Evolutionary conservation across 768 basidiomycete genomes (phyloP), one percentile per base, ranked within the genome.

Genomic region (Leccinum uliginosum): DNA sequence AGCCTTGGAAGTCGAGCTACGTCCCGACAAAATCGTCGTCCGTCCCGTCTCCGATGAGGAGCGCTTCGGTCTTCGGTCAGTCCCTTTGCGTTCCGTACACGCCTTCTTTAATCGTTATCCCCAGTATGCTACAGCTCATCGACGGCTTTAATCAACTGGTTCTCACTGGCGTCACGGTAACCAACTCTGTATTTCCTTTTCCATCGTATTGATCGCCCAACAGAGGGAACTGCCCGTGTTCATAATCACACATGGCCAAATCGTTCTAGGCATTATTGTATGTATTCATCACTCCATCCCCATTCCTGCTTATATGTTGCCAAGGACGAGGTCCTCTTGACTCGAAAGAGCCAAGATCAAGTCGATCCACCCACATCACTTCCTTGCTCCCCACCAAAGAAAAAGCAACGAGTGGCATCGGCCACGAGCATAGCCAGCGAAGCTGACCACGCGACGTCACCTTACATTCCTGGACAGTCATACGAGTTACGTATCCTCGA

Each of bases 181-280:
- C 70, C 52, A 24, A 19, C n/a, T 26, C 3, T n/a, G 7, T 24
- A 53, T 19, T 26, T 8, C n/a, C 14, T 29, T 47, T 14, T 17
- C 17, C 52, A 9, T 53, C 38, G 6, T 40, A 35, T 38, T 35
- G 43, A 38, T 30, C 3, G 24, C 12, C 32, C 19, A 14, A 9
- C 55, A 92, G 87, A 83, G 93, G 8, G 93, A 96, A 71, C 77
- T 94, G 52, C 91, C 90, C 4, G 86, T 95, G 2, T 90, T 93
- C 59, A 89, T 89, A 0, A 77, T 91, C 54, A 69, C 92, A 4
- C 78, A 87, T 24, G 81, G 73, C 24, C 75, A 85, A 53, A 73
- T 88, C 21, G 78, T 95, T 15, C 67, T 83, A 24, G 93, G 93
- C 1, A 75, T 92, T 30, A 89, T 95, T 43, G 93, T 89, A 67